These are phyloP conservation scores for Epichloe gansuensis DNA, from an alignment of 2,329 filamentous ascomycete genomes.

Conservation along the genomic window DNA sequence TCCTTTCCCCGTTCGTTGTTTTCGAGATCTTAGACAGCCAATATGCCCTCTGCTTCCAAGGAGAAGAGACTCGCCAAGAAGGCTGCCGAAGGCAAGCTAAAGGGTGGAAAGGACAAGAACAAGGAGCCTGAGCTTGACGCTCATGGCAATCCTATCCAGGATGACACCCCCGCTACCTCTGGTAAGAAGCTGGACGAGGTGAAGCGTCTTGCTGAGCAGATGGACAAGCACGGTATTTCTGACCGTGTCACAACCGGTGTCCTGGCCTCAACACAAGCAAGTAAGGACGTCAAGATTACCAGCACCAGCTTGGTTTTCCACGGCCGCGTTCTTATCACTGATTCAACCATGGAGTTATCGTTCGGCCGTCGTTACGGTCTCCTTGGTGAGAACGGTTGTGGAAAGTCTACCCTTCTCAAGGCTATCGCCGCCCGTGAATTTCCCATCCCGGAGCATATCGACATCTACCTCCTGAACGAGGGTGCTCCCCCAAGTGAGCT, in stretches of 20 bases:
- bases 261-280: conserved; percentile 67
- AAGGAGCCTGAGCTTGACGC: conserved; percentile 56
- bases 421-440: conserved; percentile 87
- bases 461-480: conserved; percentile 97
- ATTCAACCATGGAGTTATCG: conserved; percentile 85
- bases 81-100: conserved; percentile 63
- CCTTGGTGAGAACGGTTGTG: conserved; percentile 96
- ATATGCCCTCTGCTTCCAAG: conserved; percentile 57
- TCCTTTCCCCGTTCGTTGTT: conserved; percentile 4
- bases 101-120: conserved; percentile 61
- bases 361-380: conserved; percentile 89
- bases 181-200: conserved; percentile 66
- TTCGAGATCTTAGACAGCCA: conserved; percentile 18
- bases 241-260: conserved; percentile 98
- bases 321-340: conserved; percentile 88
- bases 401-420: conserved; percentile 96
- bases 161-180: conserved; percentile 55
- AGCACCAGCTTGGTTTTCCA: conserved; percentile 93
- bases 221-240: conserved; percentile 91
- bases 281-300: conserved; percentile 94
- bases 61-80: conserved; percentile 61
- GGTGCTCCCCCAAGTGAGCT: conserved; percentile 85
- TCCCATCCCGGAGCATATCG: conserved; percentile 89
- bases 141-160: conserved; percentile 41
- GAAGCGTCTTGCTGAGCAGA: conserved; percentile 78